Evolutionary conservation across 129 eudicot species (phyloP).

Genomic region (Artemisia tridentata): DNA sequence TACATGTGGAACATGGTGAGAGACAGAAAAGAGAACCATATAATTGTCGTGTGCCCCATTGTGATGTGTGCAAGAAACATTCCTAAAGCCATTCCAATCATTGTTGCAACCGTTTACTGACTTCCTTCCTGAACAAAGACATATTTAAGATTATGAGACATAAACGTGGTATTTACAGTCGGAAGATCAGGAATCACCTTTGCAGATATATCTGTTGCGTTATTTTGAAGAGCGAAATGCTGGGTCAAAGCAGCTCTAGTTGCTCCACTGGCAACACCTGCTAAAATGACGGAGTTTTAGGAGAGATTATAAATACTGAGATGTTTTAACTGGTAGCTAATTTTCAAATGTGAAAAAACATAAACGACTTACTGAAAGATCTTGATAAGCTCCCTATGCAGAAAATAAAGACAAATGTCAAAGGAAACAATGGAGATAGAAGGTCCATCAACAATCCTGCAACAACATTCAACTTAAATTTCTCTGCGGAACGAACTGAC

Average conservation of each 20-base stretch:
- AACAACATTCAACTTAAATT: conserved; percentile 20
- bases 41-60: conserved; percentile 65
- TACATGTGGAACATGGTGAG: conserved; percentile 95
- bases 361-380: conserved; percentile 86
- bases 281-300: conserved; percentile 44
- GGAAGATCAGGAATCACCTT: conserved; percentile 49
- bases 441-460: conserved; percentile 99
- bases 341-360: neutral
- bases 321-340: conserved; percentile 4
- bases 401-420: conserved; percentile 81
- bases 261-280: conserved; percentile 99
- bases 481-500: conserved; percentile 13
- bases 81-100: conserved; percentile 98
- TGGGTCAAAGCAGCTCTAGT: conserved; percentile 99
- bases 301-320: conserved; percentile 12
- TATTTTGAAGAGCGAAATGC: conserved; percentile 96
- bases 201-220: conserved; percentile 98
- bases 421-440: conserved; percentile 93
- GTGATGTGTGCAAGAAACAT: conserved; percentile 91
- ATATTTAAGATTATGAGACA: neutral
- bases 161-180: neutral
- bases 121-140: conserved; percentile 76
- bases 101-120: conserved; percentile 97
- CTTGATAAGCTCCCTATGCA: conserved; percentile 97
- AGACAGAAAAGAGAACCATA: conserved; percentile 90